These are phyloP conservation scores for Pestalotiopsis sp. DNA, from an alignment of 2,329 filamentous ascomycete genomes.

Conservation along the genomic window DNA sequence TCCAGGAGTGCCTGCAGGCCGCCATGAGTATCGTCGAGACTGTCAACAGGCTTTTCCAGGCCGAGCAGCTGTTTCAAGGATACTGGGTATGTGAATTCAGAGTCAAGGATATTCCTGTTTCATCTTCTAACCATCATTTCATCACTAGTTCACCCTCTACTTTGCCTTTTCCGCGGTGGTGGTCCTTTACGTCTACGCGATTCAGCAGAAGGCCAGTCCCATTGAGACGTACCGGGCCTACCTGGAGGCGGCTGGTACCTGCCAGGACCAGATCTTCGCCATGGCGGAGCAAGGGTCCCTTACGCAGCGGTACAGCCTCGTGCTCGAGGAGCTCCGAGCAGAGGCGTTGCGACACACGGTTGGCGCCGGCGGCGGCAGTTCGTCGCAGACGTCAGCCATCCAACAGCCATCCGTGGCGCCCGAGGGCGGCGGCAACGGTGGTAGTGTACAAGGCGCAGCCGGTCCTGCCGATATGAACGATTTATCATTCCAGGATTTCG, in stretches of 20 bases:
- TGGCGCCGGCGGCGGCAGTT: not conserved
- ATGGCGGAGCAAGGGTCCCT: slow-evolving; percentile 25
- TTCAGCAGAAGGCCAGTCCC: slow-evolving; percentile 21
- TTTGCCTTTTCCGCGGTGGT: slow-evolving; percentile 32
- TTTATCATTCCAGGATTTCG: not conserved
- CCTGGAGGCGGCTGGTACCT: slow-evolving; percentile 23
- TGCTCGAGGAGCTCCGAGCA: slow-evolving; percentile 28
- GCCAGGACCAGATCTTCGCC: slow-evolving; percentile 22
- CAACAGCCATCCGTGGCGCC: not conserved
- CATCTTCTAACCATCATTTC: not conserved
- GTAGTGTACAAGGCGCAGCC: not conserved
- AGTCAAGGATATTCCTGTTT: not conserved
- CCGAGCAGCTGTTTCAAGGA: slow-evolving; percentile 38
- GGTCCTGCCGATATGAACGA: not conserved
- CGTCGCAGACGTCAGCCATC: not conserved
- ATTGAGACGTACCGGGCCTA: slow-evolving; percentile 15
- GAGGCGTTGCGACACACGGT: slow-evolving; percentile 14
- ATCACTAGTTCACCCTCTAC: slow-evolving; percentile 21
- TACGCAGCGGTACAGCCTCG: slow-evolving; percentile 26
- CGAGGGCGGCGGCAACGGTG: not conserved
- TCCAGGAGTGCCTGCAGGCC: slow-evolving; percentile 37
- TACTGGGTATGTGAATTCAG: slow-evolving; percentile 38
- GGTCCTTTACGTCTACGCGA: slow-evolving; percentile 30
- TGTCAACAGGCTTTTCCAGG: slow-evolving; percentile 39
- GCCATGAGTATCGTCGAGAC: slow-evolving; percentile 40